Evolutionary conservation across 805 yeast genomes (phyloP).

Genomic region (Lipomyces lipofer): DNA sequence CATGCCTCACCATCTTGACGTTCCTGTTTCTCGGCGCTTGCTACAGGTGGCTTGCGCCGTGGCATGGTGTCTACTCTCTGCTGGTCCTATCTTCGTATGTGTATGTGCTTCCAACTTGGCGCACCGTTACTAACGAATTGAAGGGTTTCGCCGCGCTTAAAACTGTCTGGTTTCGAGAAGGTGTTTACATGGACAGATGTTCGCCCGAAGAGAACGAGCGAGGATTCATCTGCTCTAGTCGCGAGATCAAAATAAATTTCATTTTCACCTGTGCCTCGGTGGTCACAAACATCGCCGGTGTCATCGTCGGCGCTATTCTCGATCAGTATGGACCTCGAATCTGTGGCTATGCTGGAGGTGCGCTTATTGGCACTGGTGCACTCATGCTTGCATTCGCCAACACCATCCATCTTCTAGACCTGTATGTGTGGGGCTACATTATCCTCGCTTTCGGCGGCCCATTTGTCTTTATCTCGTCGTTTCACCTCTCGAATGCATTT

Average conservation of each 20-base stretch:
- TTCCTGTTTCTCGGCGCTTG: constrained; percentile 37
- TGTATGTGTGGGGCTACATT: constrained; percentile 72
- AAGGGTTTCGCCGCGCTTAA: constrained; percentile 85
- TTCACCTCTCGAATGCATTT: constrained; percentile 85
- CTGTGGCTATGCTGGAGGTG: constrained; percentile 73
- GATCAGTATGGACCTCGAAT: constrained; percentile 80
- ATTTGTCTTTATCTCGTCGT: constrained; percentile 83
- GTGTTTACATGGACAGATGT: constrained; percentile 70
- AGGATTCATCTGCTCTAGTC: constrained; percentile 57
- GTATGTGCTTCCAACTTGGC: background rate
- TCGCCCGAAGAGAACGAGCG: constrained; percentile 37
- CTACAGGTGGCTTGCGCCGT: constrained; percentile 73
- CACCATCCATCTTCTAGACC: constrained; percentile 49
- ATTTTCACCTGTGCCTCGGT: constrained; percentile 87
- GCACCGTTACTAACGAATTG: background rate
- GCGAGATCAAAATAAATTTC: constrained; percentile 77
- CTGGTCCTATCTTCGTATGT: constrained; percentile 81
- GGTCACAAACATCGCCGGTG: constrained; percentile 77
- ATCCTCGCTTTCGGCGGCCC: constrained; percentile 89
- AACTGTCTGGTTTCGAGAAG: constrained; percentile 74
- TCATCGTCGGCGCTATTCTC: constrained; percentile 76
- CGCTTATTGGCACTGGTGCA: constrained; percentile 59
- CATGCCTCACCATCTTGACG: constrained; percentile 31
- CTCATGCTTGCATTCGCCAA: constrained; percentile 47
- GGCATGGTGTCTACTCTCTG: constrained; percentile 84